These are phyloP conservation scores for Gracilaria caudata DNA, from an alignment of 23 red algal species.

Conservation along the genomic window DNA sequence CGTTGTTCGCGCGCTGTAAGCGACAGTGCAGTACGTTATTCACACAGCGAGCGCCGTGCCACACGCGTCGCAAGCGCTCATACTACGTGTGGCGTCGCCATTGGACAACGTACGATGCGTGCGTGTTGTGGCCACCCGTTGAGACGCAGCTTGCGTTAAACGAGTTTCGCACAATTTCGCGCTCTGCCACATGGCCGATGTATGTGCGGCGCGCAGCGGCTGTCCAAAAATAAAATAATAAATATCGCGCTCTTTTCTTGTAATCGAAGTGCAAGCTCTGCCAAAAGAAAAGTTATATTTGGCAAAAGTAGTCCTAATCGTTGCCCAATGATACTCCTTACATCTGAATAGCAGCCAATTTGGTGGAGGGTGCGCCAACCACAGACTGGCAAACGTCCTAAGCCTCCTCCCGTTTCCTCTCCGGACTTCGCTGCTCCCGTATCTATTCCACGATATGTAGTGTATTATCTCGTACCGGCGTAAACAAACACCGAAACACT, in stretches of 20 bases:
- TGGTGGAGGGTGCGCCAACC: no score
- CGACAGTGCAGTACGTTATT: background rate
- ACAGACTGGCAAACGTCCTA: no score
- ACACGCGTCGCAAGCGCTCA: background rate
- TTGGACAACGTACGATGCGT: background rate
- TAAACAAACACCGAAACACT: no score
- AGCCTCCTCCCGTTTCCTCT: no score
- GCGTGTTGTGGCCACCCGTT: background rate
- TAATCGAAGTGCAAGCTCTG: background rate
- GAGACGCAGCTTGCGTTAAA: background rate
- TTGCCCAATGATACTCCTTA: no score
- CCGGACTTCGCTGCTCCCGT: no score
- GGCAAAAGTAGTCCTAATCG: no score
- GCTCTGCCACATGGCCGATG: background rate
- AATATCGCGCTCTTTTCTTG: background rate
- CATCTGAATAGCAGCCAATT: no score
- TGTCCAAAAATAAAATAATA: background rate
- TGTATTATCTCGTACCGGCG: no score
- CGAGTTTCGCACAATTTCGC: background rate
- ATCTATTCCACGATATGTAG: no score
- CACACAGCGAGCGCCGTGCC: background rate
- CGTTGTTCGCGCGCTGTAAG: background rate
- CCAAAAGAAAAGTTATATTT: no score
- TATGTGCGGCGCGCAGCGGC: background rate
- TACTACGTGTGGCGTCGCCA: background rate